Evolutionary conservation across 257 asterid genomes (phyloP).

Genomic region (Solanum chmielewskii): DNA sequence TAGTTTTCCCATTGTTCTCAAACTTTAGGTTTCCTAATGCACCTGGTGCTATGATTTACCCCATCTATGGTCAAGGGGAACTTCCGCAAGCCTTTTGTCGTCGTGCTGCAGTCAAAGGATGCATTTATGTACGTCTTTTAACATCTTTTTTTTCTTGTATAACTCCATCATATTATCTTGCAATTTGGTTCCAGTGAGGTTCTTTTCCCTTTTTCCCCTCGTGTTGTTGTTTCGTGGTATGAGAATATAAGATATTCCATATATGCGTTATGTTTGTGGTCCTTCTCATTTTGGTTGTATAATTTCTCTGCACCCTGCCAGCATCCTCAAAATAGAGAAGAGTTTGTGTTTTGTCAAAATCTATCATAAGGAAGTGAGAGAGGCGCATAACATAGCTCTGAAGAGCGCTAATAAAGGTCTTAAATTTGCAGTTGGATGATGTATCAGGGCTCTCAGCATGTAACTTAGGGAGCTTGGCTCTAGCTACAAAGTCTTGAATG

Average conservation of each 20-base stretch:
- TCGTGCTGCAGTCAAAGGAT: conserved; percentile 97
- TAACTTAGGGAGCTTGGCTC: not conserved
- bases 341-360: not conserved
- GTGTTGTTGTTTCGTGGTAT: not conserved
- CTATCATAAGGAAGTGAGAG: not conserved
- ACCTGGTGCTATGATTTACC: conserved; percentile 84
- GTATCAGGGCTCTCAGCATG: not conserved
- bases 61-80: conserved; percentile 90
- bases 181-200: not conserved
- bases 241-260: not conserved
- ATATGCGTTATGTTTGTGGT: not conserved
- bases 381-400: not conserved
- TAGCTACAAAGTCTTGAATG: not conserved
- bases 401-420: not conserved
- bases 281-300: not conserved
- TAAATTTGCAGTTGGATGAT: not conserved
- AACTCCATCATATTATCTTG: not conserved
- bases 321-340: not conserved
- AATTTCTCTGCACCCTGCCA: not conserved
- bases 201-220: not conserved
- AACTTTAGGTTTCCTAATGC: conserved; percentile 73
- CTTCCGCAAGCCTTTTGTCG: conserved; percentile 95
- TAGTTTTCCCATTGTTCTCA: not conserved
- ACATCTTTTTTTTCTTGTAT: not conserved
- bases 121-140: conserved; percentile 54